Evolutionary conservation across 768 basidiomycete species (phyloP), one percentile per base, ranked within the genome.

Genomic region (Phlebiopsis flavidoalba): DNA sequence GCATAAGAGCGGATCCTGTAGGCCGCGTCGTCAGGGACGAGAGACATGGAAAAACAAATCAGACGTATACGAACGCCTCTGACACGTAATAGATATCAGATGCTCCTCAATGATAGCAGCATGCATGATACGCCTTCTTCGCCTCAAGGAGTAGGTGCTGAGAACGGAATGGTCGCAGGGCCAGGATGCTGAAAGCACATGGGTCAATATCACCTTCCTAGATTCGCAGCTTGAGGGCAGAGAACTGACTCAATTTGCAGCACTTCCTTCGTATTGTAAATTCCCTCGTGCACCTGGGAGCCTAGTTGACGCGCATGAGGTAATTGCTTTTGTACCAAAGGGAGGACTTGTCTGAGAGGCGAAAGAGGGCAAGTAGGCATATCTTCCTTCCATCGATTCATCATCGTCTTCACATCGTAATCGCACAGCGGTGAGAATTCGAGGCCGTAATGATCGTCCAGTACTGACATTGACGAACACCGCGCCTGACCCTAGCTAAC

Each of bases 81-180:
- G 81, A 78, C 21, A 80, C 77, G 64, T 78, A 86, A 89, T 77
- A 12, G 76, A 75, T 45, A 88, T 81, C 26, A 70, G 72, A 63
- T 83, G 68, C 57, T 83, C 75, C 65, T 83, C 77, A n/a, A n/a
- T n/a, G n/a, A n/a, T n/a, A n/a, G n/a, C n/a, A 5, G 82, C 79
- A n/a, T n/a, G 78, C 73, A 52, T 77, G 70, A 67, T 87, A 86
- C 11, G 67, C 69, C 26, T 69, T 74, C 70, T 82, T 83, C 19
- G 83, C 85, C 33, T 85, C 83, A 22, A 77, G 63, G 5, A 90
- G 72, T 8, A 90, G 72, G 10, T 64, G 53, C 80, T 77, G n/a
- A 89, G 73, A 24, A 83, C 64, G 0, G 64, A 59, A 51, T 80
- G 79, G 56, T 74, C 65, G 7, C 81, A 76, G 2, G n/a, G 80